Evolutionary conservation across 768 basidiomycete genomes (phyloP), one percentile per base, ranked within the genome.

Genomic region (Pisolithus microcarpus): DNA sequence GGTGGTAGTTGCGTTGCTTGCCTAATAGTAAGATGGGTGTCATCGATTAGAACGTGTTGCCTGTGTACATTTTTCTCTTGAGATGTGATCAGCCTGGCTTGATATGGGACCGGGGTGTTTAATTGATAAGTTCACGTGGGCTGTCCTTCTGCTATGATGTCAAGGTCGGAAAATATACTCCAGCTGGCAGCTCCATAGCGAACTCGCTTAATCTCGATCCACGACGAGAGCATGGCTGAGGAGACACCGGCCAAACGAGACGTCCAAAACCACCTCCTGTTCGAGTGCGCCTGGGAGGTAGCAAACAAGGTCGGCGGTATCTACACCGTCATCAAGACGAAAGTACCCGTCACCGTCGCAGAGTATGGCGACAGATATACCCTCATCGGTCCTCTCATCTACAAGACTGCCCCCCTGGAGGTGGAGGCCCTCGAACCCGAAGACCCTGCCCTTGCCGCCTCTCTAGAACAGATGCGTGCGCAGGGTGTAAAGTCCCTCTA

Each of bases 281-380:
- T 96, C 64, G 93, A 96, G 65, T 91, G 87, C 67, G 93, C 93
- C 31, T 97, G 94, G 94, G 94, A 96, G 73, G 94, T 96, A 61
- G 93, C 87, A 31, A 96, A 97, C 81, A 97, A 96, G 71, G 94
- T 97, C 68, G 95, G 94, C 59, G 95, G 95, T 55, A 97, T 97
- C 70, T 97, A 97, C 78, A 97, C 95, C 57, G 95, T 99, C 73
- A 96, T 98, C 67, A 97, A 97, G 74, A 98, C 96, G 46, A 99
- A 99, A 67, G 93, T 96, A 51, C 96, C 96, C 49, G 91, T 99
- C 72, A 98, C 96, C 59, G 88, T 94, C 64, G 82, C 84, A 50
- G 96, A 98, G 70, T 98, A 87, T 72, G 93, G 90, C 62, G 89
- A 91, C 71, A 79, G 94, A 63, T 96, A 95, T 74, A 89, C 85